Conservation (phyloP, 257 asterid species). For the Lycium barbarum region DNA sequence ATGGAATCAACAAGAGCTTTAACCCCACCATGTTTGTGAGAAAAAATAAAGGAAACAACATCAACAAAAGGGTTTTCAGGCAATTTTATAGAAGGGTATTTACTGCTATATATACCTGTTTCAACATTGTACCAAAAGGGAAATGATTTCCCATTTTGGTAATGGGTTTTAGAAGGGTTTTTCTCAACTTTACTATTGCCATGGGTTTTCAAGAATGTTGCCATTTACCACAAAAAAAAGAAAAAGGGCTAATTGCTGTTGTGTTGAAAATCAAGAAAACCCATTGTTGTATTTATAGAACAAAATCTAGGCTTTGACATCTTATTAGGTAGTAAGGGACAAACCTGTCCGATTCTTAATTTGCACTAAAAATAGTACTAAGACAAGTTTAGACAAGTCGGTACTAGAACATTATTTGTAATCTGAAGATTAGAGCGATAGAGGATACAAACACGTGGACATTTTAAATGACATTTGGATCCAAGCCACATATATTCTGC, state of each 20-base stretch:
- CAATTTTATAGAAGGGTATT: slow-evolving; percentile 51
- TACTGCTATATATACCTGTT: slow-evolving; percentile 75
- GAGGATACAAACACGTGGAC: too few relatives aligned
- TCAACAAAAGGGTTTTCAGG: slow-evolving; percentile 74
- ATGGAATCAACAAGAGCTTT: slow-evolving; percentile 71
- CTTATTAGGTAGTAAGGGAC: background rate
- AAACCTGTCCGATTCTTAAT: background rate
- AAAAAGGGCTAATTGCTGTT: background rate
- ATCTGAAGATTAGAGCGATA: too few relatives aligned
- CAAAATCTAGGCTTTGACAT: background rate
- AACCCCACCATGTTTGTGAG: slow-evolving; percentile 59
- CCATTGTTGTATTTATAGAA: background rate
- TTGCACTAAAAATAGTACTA: background rate
- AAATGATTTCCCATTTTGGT: background rate
- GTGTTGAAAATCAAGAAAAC: background rate
- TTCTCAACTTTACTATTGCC: slow-evolving; percentile 24
- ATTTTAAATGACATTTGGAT: too few relatives aligned
- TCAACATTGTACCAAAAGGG: slow-evolving; percentile 65
- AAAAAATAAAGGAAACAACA: slow-evolving; percentile 71
- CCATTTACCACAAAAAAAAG: slow-evolving; percentile 36
- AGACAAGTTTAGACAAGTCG: too few relatives aligned
- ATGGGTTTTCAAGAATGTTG: slow-evolving; percentile 46
- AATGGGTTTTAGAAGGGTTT: slow-evolving; percentile 22
- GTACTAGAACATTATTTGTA: background rate
- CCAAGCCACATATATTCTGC: too few relatives aligned